Evolutionary conservation across 2,329 filamentous ascomycete genomes (phyloP).

Genomic region (Aspergillus jensenii): DNA sequence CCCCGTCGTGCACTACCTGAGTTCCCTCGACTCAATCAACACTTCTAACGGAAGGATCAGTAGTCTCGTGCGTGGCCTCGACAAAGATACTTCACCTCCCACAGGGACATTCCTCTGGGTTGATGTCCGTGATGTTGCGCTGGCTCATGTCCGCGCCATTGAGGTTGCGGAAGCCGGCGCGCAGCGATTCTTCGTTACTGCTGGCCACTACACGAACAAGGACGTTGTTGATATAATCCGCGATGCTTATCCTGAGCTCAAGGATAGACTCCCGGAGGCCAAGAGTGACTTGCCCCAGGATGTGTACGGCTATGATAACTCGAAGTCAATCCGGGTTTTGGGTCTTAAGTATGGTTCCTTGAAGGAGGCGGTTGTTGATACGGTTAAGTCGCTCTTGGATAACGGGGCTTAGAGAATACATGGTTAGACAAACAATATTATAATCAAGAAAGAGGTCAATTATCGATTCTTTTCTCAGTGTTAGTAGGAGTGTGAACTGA

Average conservation of each 20-base stretch:
- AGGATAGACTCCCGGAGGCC: conserved; percentile 41
- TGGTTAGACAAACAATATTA: neutral
- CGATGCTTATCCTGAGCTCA: conserved; percentile 44
- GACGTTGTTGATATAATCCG: conserved; percentile 43
- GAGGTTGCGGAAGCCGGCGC: conserved; percentile 47
- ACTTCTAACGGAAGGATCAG: conserved; percentile 70
- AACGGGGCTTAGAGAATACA: conserved; percentile 28
- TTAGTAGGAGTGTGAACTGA: too few species aligned
- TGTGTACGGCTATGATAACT: conserved; percentile 40
- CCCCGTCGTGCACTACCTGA: conserved; percentile 63
- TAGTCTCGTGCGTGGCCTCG: conserved; percentile 63
- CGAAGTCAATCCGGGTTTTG: conserved; percentile 40
- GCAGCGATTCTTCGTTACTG: conserved; percentile 47
- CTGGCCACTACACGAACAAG: conserved; percentile 44
- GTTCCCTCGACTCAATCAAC: conserved; percentile 65
- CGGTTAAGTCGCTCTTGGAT: conserved; percentile 35
- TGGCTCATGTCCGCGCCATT: conserved; percentile 49
- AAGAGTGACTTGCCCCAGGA: conserved; percentile 30
- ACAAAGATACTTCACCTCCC: conserved; percentile 57
- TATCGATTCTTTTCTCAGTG: neutral
- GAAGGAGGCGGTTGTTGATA: conserved; percentile 39
- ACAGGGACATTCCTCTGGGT: conserved; percentile 63
- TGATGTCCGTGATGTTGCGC: conserved; percentile 49
- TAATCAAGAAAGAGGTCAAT: neutral
- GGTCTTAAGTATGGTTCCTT: conserved; percentile 42